A percentile compares a stretch with the other conserved stretches of the same genome.
These are phyloP conservation scores for Chlamydomonas applanata DNA, from an alignment of 139 green algal species.

Conservation along the genomic window DNA sequence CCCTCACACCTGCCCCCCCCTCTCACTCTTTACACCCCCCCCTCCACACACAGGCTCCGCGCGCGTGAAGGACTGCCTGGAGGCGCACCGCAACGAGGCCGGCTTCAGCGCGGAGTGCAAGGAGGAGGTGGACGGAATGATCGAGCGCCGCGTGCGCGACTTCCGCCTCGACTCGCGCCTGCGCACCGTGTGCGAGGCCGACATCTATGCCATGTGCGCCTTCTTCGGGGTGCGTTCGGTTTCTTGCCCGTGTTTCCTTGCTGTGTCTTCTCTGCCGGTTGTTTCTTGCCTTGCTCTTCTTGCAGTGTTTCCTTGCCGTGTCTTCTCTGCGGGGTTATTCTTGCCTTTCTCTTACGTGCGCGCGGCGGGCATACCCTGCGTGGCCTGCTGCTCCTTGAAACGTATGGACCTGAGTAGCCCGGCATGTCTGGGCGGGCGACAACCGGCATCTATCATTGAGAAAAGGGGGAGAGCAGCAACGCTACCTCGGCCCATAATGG, in stretches of 20 bases:
- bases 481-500: too few species aligned
- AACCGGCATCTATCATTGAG: too few species aligned
- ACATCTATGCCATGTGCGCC: slow-evolving; percentile 51
- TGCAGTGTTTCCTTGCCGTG: not conserved
- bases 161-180: slow-evolving; percentile 70
- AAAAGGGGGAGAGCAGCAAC: too few species aligned
- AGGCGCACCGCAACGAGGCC: slow-evolving; percentile 52
- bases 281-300: too few species aligned
- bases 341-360: too few species aligned
- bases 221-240: slow-evolving; percentile 30
- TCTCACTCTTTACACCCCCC: not conserved
- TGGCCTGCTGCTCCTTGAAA: too few species aligned
- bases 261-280: too few species aligned
- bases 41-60: slow-evolving; percentile 36
- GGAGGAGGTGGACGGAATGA: slow-evolving; percentile 49
- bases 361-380: too few species aligned
- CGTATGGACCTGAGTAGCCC: too few species aligned
- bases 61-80: slow-evolving; percentile 74
- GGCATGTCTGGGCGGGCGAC: too few species aligned
- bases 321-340: too few species aligned
- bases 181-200: slow-evolving; percentile 34
- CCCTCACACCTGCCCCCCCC: not conserved
- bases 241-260: not conserved
- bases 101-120: slow-evolving; percentile 53
- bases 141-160: slow-evolving; percentile 66